Evolutionary conservation across 2,329 filamentous ascomycete species (phyloP), one percentile per base, ranked within the genome.

Genomic region (Neonectria hederae): DNA sequence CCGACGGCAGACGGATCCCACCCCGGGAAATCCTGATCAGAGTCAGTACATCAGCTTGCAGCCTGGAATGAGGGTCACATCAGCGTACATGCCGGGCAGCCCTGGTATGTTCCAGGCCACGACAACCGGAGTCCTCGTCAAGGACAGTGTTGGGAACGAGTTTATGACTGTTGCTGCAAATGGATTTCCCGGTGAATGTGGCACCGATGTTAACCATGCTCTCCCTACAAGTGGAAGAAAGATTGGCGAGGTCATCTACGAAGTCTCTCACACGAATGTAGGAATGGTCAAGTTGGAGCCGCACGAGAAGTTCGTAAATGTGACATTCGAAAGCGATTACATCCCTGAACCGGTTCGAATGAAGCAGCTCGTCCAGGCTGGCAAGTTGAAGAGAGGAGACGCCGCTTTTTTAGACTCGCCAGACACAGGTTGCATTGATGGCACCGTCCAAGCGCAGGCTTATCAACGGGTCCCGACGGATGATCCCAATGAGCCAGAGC

Each of bases 371-470:
- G 2, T 42, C 30, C 14, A 2, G 14, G 11, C 28, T 1, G 10
- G 17, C 2, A 9, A n/a, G 9, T 8, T 49, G 2, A 28, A 28
- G 17, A 10, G 0, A 1, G 51, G 52, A 11, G 43, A 61, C n/a
- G 4, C 3, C 0, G 32, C 43, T 24, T 4, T 30, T 4, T n/a
- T 61, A 21, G 43, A 43, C 30, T 54, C 58, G 17, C 58, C 58
- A 40, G 51, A 55, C 19, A 55, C 54, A 24, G 54, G 58, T 9
- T 55, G 28, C n/a, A 54, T 61, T 14, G 42, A 55, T 4, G 58
- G 42, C 7, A 61, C 42, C 2, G n/a, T 32, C 42, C 10, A n/a
- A 4, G 42, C 30, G 13, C 22, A 14, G 0, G 14, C 51, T 26
- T 61, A 21, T 55, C 30, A 54, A 19, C 40, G 49, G 6, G 30